Conservation (phyloP, 2,329 filamentous ascomycete genomes). For the Penicillium sp. region DNA sequence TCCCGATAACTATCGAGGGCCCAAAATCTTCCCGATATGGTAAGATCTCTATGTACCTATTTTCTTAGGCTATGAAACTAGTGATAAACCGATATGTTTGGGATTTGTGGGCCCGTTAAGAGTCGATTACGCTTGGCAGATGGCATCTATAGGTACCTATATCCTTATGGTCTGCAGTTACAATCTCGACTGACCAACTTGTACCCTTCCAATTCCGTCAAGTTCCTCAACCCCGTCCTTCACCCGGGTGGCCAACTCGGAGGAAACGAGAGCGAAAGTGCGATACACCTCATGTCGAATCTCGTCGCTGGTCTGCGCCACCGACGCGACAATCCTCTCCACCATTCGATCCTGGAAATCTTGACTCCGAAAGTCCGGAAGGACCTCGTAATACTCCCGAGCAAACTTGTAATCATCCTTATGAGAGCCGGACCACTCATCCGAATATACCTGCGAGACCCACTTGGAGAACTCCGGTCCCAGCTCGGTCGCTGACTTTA, state of each 20-base stretch:
- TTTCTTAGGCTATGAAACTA: too few species aligned
- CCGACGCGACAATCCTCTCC: background rate
- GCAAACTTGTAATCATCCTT: background rate
- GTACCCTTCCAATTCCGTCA: too few species aligned
- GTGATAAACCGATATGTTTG: too few species aligned
- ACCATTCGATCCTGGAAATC: slow-evolving; percentile 2
- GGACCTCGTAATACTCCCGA: background rate
- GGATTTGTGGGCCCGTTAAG: too few species aligned
- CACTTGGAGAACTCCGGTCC: background rate
- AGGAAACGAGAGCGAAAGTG: background rate
- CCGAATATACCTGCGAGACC: background rate
- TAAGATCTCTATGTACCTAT: too few species aligned
- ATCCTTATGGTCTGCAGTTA: too few species aligned
- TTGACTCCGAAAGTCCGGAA: background rate
- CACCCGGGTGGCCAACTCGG: background rate
- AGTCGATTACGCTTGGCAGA: too few species aligned
- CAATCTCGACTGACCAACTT: too few species aligned
- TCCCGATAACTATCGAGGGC: too few species aligned
- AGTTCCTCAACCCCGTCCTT: too few species aligned
- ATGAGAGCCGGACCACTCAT: background rate
- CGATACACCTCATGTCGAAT: background rate
- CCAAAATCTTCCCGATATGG: too few species aligned
- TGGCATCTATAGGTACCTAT: too few species aligned
- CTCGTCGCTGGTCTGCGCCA: background rate
- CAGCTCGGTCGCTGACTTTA: background rate